Evolutionary conservation across 768 basidiomycete genomes (phyloP).

Genomic region (Lyophyllum decastes): DNA sequence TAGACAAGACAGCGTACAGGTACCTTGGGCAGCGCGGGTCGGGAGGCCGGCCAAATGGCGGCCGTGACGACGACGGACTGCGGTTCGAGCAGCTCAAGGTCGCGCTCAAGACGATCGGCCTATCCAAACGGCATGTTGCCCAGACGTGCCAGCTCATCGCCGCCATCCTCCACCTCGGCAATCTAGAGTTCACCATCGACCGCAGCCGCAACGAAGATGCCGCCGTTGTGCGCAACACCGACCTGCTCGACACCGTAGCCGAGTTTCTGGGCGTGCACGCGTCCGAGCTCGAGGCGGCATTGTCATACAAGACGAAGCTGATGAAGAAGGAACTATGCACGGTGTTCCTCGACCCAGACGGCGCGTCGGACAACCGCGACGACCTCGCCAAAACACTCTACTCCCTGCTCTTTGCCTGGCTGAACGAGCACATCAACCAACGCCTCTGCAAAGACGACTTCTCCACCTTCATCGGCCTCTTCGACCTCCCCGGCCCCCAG

Average conservation of each 20-base stretch:
- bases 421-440: constrained; percentile 96
- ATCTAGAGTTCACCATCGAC: constrained; percentile 90
- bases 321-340: constrained; percentile 98
- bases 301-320: constrained; percentile 91
- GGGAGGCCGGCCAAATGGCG: constrained; percentile 42
- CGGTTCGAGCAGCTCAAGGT: constrained; percentile 94
- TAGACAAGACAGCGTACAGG: constrained; percentile 79
- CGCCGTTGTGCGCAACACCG: constrained; percentile 86
- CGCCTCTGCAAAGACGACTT: constrained; percentile 94
- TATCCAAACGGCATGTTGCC: constrained; percentile 93
- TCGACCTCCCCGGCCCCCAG: constrained; percentile 93
- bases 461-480: constrained; percentile 86
- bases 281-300: constrained; percentile 68
- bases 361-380: constrained; percentile 90
- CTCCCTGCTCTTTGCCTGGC: constrained; percentile 92
- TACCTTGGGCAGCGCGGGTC: constrained; percentile 78
- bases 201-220: constrained; percentile 86
- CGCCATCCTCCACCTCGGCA: constrained; percentile 94
- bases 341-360: constrained; percentile 93
- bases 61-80: constrained; percentile 77
- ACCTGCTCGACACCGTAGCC: constrained; percentile 79
- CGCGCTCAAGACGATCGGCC: constrained; percentile 89
- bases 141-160: constrained; percentile 95
- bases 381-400: constrained; percentile 94
- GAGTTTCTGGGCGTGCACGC: constrained; percentile 89